These are phyloP conservation scores for Sanghuangporus baumii DNA, from an alignment of 1,284 basidiomycete species.

Conservation along the genomic window DNA sequence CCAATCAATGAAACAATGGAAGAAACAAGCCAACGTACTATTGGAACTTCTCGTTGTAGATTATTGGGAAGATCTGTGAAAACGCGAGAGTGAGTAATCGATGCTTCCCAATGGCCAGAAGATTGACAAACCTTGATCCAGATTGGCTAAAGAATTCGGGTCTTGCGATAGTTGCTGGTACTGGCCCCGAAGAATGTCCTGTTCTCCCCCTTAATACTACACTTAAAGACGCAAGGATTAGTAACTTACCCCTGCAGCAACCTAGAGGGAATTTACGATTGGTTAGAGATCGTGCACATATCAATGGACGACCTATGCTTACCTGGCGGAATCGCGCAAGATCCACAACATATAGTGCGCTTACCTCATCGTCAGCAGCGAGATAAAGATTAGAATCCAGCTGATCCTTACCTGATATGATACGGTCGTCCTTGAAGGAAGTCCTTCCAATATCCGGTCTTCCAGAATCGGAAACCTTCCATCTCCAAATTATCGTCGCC, in stretches of 20 bases:
- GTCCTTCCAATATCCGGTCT: conserved; percentile 90
- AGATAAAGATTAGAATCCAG: background rate
- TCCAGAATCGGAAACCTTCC: conserved; percentile 99
- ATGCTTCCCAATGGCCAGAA: background rate
- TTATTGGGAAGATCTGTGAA: conserved; percentile 85
- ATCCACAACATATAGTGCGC: conserved; percentile 94
- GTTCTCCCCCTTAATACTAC: conserved; percentile 24
- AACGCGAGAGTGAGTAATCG: background rate
- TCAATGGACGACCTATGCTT: conserved; percentile 20
- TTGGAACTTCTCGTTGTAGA: conserved; percentile 81
- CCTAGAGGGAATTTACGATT: conserved; percentile 31
- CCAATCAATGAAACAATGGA: background rate
- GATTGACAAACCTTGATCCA: conserved; percentile 74
- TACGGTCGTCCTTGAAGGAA: conserved; percentile 79
- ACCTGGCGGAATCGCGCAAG: conserved; percentile 91
- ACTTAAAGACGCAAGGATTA: background rate
- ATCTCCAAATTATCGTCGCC: conserved; percentile 92
- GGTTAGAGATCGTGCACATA: background rate
- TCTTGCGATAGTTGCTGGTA: conserved; percentile 94
- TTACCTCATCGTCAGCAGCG: conserved; percentile 27
- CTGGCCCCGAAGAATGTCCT: conserved; percentile 88
- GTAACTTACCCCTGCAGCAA: conserved; percentile 71
- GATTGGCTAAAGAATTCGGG: conserved; percentile 88
- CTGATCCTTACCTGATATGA: conserved; percentile 75
- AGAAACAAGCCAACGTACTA: conserved; percentile 45